A percentile compares a stretch with the other conserved stretches of the same genome.
Evolutionary conservation across 2,329 filamentous ascomycete species (phyloP).

Genomic region (Hymenoscyphus infarciens): DNA sequence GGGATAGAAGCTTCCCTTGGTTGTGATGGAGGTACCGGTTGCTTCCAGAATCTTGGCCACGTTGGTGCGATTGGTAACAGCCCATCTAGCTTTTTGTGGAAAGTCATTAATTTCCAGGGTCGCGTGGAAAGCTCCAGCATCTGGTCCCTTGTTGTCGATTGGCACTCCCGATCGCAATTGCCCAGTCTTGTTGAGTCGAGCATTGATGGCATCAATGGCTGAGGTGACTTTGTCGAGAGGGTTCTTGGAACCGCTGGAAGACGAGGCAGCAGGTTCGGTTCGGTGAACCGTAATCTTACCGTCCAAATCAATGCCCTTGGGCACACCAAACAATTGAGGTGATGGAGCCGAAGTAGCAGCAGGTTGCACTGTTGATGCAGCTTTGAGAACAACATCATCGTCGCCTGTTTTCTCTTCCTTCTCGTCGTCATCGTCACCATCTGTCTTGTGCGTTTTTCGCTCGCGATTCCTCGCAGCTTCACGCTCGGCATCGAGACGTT

Average conservation of each 20-base stretch:
- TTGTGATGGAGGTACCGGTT: slow-evolving; percentile 94
- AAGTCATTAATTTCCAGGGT: slow-evolving; percentile 99
- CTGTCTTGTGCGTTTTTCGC: slow-evolving; percentile 84
- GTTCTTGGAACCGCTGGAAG: slow-evolving; percentile 47
- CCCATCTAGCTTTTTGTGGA: slow-evolving; percentile 97
- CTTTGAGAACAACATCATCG: slow-evolving; percentile 67
- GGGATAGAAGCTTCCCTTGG: slow-evolving; percentile 88
- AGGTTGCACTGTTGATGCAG: slow-evolving; percentile 61
- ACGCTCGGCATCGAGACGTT: slow-evolving; percentile 85
- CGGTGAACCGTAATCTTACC: slow-evolving; percentile 71
- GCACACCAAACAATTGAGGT: slow-evolving; percentile 42
- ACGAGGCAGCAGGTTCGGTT: slow-evolving; percentile 52
- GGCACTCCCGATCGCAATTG: slow-evolving; percentile 88
- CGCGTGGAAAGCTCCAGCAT: slow-evolving; percentile 93
- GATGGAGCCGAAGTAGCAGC: slow-evolving; percentile 43
- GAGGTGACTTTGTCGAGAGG: slow-evolving; percentile 82
- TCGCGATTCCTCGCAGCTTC: slow-evolving; percentile 83
- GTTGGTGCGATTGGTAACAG: slow-evolving; percentile 96
- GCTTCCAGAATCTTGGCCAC: slow-evolving; percentile 96
- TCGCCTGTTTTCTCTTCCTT: slow-evolving; percentile 67
- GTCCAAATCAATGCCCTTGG: slow-evolving; percentile 58
- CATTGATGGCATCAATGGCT: slow-evolving; percentile 89
- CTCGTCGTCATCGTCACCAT: slow-evolving; percentile 77
- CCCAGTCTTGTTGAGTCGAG: slow-evolving; percentile 82
- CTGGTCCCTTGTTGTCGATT: slow-evolving; percentile 97